Evolutionary conservation across 164 flowering plant species (phyloP).

Genomic region (Nelumbo lutea): DNA sequence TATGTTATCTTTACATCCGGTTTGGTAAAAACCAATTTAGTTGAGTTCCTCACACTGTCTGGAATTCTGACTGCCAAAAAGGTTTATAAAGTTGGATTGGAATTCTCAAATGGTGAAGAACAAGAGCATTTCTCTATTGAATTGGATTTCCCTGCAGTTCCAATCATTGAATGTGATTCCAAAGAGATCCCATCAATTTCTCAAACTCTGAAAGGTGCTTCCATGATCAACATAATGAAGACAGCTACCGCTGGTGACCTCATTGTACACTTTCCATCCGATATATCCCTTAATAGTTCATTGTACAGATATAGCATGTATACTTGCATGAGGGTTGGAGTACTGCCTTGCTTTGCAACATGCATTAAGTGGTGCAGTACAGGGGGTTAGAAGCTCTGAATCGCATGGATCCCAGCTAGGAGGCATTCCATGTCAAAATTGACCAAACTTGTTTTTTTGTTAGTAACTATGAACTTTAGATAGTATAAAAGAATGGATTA

Average conservation of each 20-base stretch:
- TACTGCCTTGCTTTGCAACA: not conserved
- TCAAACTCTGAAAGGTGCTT: slow-evolving; percentile 49
- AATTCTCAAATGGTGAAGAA: slow-evolving; percentile 22
- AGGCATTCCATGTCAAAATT: not conserved
- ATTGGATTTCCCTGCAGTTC: slow-evolving; percentile 56
- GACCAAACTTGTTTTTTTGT: not conserved
- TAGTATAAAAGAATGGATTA: too few species aligned
- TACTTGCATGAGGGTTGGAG: not conserved
- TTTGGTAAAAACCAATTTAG: slow-evolving; percentile 25
- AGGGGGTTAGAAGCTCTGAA: too few species aligned
- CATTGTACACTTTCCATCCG: slow-evolving; percentile 28
- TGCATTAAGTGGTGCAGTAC: too few species aligned
- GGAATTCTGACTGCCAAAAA: slow-evolving; percentile 61
- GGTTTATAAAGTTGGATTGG: slow-evolving; percentile 18
- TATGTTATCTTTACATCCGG: slow-evolving; percentile 46
- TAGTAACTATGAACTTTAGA: too few species aligned
- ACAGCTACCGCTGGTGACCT: slow-evolving; percentile 37
- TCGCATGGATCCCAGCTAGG: not conserved
- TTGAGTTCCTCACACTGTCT: slow-evolving; percentile 68
- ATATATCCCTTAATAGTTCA: not conserved
- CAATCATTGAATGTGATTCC: slow-evolving; percentile 32
- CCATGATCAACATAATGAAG: slow-evolving; percentile 39
- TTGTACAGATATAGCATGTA: not conserved
- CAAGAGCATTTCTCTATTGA: slow-evolving; percentile 39
- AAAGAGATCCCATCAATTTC: slow-evolving; percentile 41